Evolutionary conservation across 768 basidiomycete genomes (phyloP), one percentile per base, ranked within the genome.

Genomic region (Russula olivacea): DNA sequence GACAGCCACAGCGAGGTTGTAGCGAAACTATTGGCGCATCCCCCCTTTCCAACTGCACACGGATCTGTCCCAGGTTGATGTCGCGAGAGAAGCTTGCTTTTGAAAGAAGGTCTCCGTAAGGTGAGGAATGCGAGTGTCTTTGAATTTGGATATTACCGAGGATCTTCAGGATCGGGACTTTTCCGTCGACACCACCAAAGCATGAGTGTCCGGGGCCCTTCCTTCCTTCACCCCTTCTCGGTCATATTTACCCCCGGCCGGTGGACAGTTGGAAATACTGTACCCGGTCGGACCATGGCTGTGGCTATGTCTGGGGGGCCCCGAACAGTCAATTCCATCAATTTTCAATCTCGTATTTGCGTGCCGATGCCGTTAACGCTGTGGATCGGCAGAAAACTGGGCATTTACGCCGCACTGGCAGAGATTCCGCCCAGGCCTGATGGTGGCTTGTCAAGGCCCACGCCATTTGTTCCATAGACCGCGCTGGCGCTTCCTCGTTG

Each of bases 191-290:
- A 3, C 2, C 19, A 19, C 23, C n/a, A 21, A 57, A 25, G 49
- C 61, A 55, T 51, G 57, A 48, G 61, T 63, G 61, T 63, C 61
- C 57, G 57, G 61, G 61, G 61, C 34, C 61, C 43, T 36, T 28
- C 19, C 52, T 53, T 23, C 45, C 34, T 38, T 12, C 14, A 3
- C 32, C 52, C 52, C 32, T 53, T 53, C 38, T 53, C 61, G 61
- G 61, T 43, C 21, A 19, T 58, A 17, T 53, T 34, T 63, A 28
- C 25, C 30, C n/a, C 61, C 61, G 50, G 36, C 57, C 61, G 43
- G 57, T 45, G 12, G 41, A 32, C n/a, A 48, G 47, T 45, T 45
- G 40, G 32, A 52, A 32, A 36, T n/a, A 10, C 12, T n/a, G 10
- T 36, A 36, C 9, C 52, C 50, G 17, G 41, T 45, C n/a, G 11